These are phyloP conservation scores for Pseudoturritis turrita DNA, from an alignment of 345 rosid species.

Conservation along the genomic window DNA sequence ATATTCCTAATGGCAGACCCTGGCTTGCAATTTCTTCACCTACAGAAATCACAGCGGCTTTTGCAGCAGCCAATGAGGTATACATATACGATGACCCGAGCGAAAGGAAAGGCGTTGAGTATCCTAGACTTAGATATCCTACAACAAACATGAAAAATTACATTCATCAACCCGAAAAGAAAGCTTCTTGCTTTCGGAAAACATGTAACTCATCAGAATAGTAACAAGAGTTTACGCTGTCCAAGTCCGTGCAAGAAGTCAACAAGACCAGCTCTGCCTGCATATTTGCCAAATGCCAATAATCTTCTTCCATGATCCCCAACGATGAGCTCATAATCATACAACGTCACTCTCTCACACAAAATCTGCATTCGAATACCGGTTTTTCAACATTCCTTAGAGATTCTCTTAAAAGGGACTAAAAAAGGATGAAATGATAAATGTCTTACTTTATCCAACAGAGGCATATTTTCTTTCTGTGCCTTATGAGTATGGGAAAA, in stretches of 20 bases:
- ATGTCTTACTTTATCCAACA: conserved; percentile 65
- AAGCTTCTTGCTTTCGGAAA: neutral
- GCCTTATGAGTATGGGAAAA: conserved; percentile 92
- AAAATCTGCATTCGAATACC: conserved; percentile 43
- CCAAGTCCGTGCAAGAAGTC: conserved; percentile 83
- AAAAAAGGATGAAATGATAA: neutral
- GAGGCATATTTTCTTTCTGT: conserved; percentile 81
- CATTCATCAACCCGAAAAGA: neutral
- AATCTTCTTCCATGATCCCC: conserved; percentile 68
- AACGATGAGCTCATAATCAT: conserved; percentile 82
- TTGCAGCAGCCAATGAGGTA: conserved; percentile 80
- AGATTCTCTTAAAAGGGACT: neutral
- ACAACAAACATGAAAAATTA: conserved; percentile 19
- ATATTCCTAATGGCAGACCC: conserved; percentile 76
- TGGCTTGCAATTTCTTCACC: conserved; percentile 78
- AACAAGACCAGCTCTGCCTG: conserved; percentile 89
- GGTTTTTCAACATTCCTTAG: neutral
- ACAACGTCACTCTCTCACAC: conserved; percentile 64
- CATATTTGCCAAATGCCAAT: conserved; percentile 85
- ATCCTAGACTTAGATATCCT: conserved; percentile 81
- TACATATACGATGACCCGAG: conserved; percentile 81
- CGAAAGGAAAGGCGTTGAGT: conserved; percentile 75
- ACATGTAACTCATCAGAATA: neutral
- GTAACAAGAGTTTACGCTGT: conserved; percentile 46
- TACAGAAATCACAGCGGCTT: conserved; percentile 75